Base-by-base conservation (phyloP, 495 filamentous ascomycete species). In the Podospora pseudocomata region DNA sequence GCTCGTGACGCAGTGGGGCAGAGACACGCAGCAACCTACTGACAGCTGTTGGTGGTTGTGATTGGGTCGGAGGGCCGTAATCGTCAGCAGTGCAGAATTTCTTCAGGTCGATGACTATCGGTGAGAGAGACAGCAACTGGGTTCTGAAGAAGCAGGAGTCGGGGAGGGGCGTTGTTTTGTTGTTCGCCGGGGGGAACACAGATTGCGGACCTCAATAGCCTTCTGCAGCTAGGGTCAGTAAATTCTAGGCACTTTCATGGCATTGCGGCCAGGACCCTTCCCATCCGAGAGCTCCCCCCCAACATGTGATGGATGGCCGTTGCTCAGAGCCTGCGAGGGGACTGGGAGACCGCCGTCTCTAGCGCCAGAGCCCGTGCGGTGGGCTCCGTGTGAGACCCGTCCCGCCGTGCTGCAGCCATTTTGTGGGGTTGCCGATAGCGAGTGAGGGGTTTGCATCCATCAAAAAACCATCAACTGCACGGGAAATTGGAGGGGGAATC, bases 1-100 rank as follows among this genome's bases (percentile, higher is more conserved):
- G 58, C 70, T 67, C 70, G 70, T 72, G 70, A 69, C 70, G 20
- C 65, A 15, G 70, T 69, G 70, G 70, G 67, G 67, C 59, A 32
- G n/a, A 32, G 55, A 39, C 61, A 67, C 30, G 65, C 58, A 20
- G 54, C 16, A 9, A 9, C 30, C 20, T 49, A 11, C 9, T 49
- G 15, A 49, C 2, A 49, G 9, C 15, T 49, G 39, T 49, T 49
- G 26, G 44, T 49, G 26, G 44, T 30, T 54, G 53, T 64, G 67
- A 71, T 71, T 71, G 69, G 65, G 53, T 44, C 60, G 19, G 28
- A 19, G 69, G 20, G 19, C 20, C 61, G 61, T 16, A 49, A 30
- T 62, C 6, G 60, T 58, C 55, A 58, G 39, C 39, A 49, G 39
- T 49, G 39, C 39, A 49, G 39, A 49, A 49, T 13, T 1, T 49